phyloP scores from a whole-genome alignment of 2,329 filamentous ascomycete genomes.

The Colletotrichum spinosum region DNA sequence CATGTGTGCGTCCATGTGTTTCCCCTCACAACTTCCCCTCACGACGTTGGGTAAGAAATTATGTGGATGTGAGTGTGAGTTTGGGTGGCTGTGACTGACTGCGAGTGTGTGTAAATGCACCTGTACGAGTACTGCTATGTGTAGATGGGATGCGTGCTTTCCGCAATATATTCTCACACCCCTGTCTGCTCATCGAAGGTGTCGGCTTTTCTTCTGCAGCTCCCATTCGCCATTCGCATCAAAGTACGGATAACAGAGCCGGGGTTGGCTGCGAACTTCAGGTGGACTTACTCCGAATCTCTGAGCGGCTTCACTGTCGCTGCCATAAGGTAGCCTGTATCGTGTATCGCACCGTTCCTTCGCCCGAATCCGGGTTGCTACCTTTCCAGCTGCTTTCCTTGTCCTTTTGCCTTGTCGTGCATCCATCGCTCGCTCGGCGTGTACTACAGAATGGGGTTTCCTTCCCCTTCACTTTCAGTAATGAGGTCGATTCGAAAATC shows the following conservation, averaged over 20 bases:
- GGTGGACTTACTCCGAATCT: slow-evolving; percentile 29
- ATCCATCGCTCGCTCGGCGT: too few relatives aligned
- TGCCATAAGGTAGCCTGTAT: background rate
- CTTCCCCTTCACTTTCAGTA: too few relatives aligned
- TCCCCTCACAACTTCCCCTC: slow-evolving; percentile 10
- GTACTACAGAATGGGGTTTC: too few relatives aligned
- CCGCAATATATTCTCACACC: background rate
- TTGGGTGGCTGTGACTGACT: too few relatives aligned
- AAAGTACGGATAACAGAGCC: slow-evolving; percentile 9
- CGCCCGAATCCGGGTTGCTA: too few relatives aligned
- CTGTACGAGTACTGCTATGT: too few relatives aligned
- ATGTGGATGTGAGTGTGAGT: too few relatives aligned
- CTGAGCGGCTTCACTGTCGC: slow-evolving; percentile 6
- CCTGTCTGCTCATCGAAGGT: background rate
- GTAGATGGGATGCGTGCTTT: too few relatives aligned
- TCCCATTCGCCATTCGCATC: background rate
- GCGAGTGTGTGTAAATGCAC: too few relatives aligned
- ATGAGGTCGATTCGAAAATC: too few relatives aligned
- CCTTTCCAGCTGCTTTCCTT: background rate
- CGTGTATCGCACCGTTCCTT: too few relatives aligned
- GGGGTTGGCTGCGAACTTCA: slow-evolving; percentile 32
- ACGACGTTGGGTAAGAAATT: background rate
- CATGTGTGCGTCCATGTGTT: slow-evolving; percentile 1
- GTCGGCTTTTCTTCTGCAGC: background rate
- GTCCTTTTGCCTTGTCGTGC: background rate